Evolutionary conservation across 73 alveolate genomes (phyloP), one percentile per base, ranked within the genome.

Genomic region (Effrenium voratum): DNA sequence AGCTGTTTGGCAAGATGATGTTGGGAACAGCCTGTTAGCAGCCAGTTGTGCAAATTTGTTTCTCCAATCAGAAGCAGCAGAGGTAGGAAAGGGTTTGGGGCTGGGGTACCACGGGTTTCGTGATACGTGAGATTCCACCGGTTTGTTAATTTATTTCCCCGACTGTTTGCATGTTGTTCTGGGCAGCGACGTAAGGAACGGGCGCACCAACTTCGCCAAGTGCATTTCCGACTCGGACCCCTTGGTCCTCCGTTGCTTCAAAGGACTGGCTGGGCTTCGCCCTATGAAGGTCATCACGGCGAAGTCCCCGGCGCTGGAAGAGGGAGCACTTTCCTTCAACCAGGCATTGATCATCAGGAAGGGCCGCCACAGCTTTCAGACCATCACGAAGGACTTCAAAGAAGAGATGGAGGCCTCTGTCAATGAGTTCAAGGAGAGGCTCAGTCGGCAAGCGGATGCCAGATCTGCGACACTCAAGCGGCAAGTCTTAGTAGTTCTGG

Each of bases 201-300:
- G 91, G 8, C 91, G 91, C 49, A 81, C 91, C 34, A 81, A 47
- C 50, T 47, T 81, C 47, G 91, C 91, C 72, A 81, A 81, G 91
- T 81, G 91, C 91, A 47, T 81, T 28, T 0, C 50, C 73, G 30
- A 70, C 1, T 30, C 68, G 13, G 91, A 81, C 46, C 91, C 91
- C 4, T 3, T 49, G 22, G 36, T 81, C 59, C 32, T 81, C 46
- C 72, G 46, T 8, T 12, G 32, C 24, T 81, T 81, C 91, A 81
- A 47, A 72, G n/a, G 47, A 5, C 72, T 81, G 40, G 2, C 34
- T 22, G 50, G 46, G 12, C 50, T 81, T 47, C 72, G 91, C 0
- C 91, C 91, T 49, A 81, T 81, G 91, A 47, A 1, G 19, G 36
- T 81, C 36, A 38, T 46, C 15, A 32, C 47, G 5, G 32, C 13